These are phyloP conservation scores for Pseudisothecium myosuroides DNA, from an alignment of 225 moss, liverwort and hornwort genomes.

Conservation along the genomic window DNA sequence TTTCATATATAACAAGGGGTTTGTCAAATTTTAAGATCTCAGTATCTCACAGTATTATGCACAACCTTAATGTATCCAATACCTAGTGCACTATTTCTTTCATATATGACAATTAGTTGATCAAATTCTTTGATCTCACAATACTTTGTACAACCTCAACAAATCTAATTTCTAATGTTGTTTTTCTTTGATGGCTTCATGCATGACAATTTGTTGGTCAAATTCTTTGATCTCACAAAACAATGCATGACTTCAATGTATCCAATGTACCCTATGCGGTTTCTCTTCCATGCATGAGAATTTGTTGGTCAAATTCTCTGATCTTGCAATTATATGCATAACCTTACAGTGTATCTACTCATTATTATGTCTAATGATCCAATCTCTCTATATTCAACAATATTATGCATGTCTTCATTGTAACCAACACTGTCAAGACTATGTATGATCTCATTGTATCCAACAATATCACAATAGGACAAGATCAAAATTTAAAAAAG, in stretches of 20 bases:
- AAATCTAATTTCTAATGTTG: no score
- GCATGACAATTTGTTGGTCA: no score
- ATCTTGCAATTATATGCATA: neutral
- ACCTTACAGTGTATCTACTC: no score
- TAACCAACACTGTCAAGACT: neutral
- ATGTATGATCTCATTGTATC: neutral
- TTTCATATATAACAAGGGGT: neutral
- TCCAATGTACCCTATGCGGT: neutral
- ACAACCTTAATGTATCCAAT: no score
- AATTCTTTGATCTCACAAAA: neutral
- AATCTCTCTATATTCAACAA: neutral
- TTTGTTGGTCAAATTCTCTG: neutral
- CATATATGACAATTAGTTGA: no score
- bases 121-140: no score
- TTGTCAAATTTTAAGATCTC: neutral
- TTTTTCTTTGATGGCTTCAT: no score
- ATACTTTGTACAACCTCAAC: no score
- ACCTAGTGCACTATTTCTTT: no score
- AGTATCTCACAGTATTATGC: no score
- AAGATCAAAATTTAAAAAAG: neutral
- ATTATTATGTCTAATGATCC: no score
- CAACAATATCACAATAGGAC: neutral
- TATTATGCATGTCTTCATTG: neutral
- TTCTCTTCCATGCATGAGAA: neutral
- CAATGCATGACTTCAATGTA: neutral